Evolutionary conservation across 2,329 filamentous ascomycete genomes (phyloP), one percentile per base, ranked within the genome.

Genomic region (Rhynchosporium agropyri): DNA sequence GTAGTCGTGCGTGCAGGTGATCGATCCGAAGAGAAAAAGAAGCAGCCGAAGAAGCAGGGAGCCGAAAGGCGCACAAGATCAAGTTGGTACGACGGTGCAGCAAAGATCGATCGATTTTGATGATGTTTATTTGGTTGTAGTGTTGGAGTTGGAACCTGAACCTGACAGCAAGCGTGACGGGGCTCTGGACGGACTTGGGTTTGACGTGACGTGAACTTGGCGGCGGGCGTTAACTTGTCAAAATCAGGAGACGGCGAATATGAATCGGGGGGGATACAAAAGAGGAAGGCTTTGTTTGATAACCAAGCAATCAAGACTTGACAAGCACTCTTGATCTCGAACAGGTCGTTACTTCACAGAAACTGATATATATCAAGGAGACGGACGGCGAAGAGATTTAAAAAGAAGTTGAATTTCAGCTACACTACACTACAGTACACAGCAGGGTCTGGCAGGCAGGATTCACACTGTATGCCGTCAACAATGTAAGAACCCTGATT

Each of bases 401-500:
- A 15, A 7, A 15, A 20, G 3, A 15, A n/a, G 20, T 20, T 28
- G 4, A 54, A 33, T 31, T 46, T 26, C 8, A 20, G 33, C 33
- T 36, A 36, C 33, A 36, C 33, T 36, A 20, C 20, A 20, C 20
- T 20, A 20, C 20, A 20, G 2, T 36, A 36, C 33, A 1, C 33
- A 5, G 9, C 33, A 36, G 33, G 33, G 33, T 36, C 5, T 36
- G 33, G 33, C 33, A 1, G 13, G 36, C 15, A 4, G n/a, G 33
- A n/a, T 56, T 56, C 38, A 31, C 28, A 38, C 43, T 3, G 38
- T 40, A 56, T 56, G 53, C 33, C 40, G 40, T 54, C 50, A 54
- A 54, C 50, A 54, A 3, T 13, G 45, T 4, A 56, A 56, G 43
- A 45, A 56, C 38, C 53, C 38, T 45, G 53, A 56, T 56, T 56